phyloP scores from a whole-genome alignment of 495 filamentous ascomycete genomes.

The Daldinia childiae region DNA sequence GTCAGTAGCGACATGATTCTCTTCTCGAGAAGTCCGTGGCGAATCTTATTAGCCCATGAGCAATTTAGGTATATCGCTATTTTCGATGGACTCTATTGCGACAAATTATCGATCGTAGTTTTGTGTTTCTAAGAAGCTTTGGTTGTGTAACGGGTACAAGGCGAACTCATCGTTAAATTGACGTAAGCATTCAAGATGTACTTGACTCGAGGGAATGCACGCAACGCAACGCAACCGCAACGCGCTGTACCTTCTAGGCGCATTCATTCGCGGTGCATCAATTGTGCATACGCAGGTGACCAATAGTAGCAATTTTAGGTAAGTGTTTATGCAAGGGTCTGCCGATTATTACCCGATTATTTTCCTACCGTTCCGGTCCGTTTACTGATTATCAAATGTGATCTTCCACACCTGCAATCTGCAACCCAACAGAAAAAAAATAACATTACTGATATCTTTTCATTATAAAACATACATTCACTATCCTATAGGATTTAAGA shows the following conservation, averaged over 20 bases:
- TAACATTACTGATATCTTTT: background rate
- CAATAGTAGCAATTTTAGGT: background rate
- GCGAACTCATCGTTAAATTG: background rate
- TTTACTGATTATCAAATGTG: background rate
- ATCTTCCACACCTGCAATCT: background rate
- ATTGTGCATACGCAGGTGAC: constrained; percentile 1
- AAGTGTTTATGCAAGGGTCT: constrained; percentile 2
- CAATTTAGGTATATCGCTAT: background rate
- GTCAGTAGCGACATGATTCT: constrained; percentile 45
- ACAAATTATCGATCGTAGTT: background rate
- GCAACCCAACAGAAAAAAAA: background rate
- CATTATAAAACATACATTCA: background rate
- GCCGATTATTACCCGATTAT: constrained; percentile 11
- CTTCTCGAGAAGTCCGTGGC: constrained; percentile 10
- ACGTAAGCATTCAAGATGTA: background rate
- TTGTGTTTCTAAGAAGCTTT: background rate
- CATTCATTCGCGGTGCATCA: background rate
- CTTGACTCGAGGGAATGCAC: constrained; percentile 2
- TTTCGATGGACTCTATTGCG: constrained; percentile 8
- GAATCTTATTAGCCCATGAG: constrained; percentile 26
- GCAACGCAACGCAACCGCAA: background rate
- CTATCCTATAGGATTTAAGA: too few relatives aligned
- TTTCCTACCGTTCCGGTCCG: background rate
- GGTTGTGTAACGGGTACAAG: background rate
- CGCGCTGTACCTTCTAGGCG: background rate